Evolutionary conservation across 2,329 filamentous ascomycete genomes (phyloP).

Genomic region (Aspergillus sp.): DNA sequence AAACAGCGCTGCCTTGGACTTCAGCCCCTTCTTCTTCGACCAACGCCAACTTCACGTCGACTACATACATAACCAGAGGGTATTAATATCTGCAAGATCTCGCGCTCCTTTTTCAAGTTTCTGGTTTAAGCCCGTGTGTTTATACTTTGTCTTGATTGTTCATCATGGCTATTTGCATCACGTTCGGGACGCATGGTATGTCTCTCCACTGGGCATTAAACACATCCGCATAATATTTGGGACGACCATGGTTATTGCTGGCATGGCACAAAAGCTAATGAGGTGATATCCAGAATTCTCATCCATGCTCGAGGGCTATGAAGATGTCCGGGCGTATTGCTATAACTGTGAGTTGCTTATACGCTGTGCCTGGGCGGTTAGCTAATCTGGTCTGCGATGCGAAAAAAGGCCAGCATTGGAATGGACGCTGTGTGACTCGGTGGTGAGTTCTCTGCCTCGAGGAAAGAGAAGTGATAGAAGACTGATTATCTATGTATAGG

Average conservation of each 20-base stretch:
- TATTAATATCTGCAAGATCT: too few species aligned
- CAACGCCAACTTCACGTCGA: background rate
- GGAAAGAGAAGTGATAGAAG: background rate
- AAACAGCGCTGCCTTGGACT: slow-evolving; percentile 19
- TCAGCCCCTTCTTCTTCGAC: slow-evolving; percentile 5
- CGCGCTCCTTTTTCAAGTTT: too few species aligned
- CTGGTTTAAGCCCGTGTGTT: too few species aligned
- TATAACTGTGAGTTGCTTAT: slow-evolving; percentile 33
- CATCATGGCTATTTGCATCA: slow-evolving; percentile 36
- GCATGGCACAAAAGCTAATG: slow-evolving; percentile 1
- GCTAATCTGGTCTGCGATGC: background rate
- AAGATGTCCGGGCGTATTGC: slow-evolving; percentile 39
- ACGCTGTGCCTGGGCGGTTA: slow-evolving; percentile 1
- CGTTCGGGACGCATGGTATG: slow-evolving; percentile 35
- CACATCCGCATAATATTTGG: too few species aligned
- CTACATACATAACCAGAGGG: too few species aligned
- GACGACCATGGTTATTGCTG: background rate
- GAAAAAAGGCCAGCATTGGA: slow-evolving; percentile 34
- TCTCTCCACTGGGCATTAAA: too few species aligned
- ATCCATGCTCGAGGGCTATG: slow-evolving; percentile 37
- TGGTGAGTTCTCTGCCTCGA: slow-evolving; percentile 25
- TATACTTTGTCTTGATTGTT: too few species aligned
- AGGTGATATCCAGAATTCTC: slow-evolving; percentile 33
- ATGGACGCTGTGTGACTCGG: slow-evolving; percentile 36
- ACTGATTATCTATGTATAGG: slow-evolving; percentile 17